phyloP scores from a whole-genome alignment of 164 flowering plant species.

The Umbilicus rupestris region DNA sequence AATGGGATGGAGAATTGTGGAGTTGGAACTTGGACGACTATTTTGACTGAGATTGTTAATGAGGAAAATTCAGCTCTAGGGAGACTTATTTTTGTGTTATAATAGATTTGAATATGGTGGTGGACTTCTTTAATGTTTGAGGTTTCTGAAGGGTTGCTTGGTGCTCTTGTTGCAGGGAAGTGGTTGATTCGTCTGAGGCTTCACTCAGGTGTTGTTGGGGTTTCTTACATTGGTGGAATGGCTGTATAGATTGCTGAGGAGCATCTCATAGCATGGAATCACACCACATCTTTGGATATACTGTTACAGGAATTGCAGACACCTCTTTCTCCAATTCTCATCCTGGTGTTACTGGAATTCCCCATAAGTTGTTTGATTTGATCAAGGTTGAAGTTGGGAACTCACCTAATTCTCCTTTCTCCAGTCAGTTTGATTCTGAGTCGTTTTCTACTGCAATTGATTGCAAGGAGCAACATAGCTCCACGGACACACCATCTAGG shows the following conservation, averaged over 20 bases:
- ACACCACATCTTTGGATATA: constrained; percentile 3
- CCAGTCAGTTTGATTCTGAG: constrained; percentile 43
- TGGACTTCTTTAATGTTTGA: not conserved
- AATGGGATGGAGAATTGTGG: not conserved
- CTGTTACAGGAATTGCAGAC: constrained; percentile 1
- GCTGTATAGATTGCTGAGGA: not conserved
- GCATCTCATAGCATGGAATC: constrained; percentile 4
- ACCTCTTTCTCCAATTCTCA: not conserved
- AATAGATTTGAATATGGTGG: not conserved
- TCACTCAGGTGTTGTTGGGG: not conserved
- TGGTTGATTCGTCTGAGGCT: not conserved
- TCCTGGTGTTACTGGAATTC: constrained; percentile 19
- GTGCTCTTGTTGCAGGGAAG: not conserved
- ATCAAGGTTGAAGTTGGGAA: constrained; percentile 35
- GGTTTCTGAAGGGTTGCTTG: not conserved
- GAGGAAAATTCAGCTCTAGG: not conserved
- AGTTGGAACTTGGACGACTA: not conserved
- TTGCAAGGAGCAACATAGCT: constrained; percentile 52
- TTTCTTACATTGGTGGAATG: not conserved
- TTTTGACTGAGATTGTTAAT: not conserved
- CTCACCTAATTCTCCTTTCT: constrained; percentile 60
- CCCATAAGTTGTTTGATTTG: constrained; percentile 28
- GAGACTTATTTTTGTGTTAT: not conserved
- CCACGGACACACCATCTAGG: constrained; percentile 42
- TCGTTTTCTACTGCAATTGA: constrained; percentile 36